Evolutionary conservation across 805 yeast genomes (phyloP), one percentile per base, ranked within the genome.

Genomic region (Saccharomycopsis fodiens): DNA sequence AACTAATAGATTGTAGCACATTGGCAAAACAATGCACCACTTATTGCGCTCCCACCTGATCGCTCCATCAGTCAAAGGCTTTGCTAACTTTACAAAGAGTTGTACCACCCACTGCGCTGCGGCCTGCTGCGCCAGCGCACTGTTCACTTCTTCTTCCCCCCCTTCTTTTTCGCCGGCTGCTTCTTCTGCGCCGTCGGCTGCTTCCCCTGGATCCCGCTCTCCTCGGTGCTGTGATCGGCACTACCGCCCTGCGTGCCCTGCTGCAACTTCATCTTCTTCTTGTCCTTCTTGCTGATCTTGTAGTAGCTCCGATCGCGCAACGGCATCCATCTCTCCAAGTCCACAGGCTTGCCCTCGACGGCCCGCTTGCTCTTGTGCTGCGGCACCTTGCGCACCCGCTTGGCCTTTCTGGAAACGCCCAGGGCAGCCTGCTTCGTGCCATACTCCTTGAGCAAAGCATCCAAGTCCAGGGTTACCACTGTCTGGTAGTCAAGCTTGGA

Each of bases 311-410:
- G 77, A 59, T 89, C 94, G 59, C 79, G 83, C 72, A 84, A 56
- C 19, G 96, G 95, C 42, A 91, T 63, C 97, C 97, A 89, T 65
- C 97, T 81, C 62, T 89, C 97, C 15, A 76, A 73, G 55, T 82
- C 83, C 2, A 75, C 67, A 19, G 50, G 49, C 48, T 58, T 62
- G n/a, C 44, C 46, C 55, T 56, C 37, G 43, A 48, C 13, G 2
- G 50, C 31, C 31, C 54, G 55, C 46, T 56, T 61, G 35, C 58
- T 60, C 13, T 56, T 49, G 52, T 54, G 60, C 42, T 56, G 60
- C 4, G 60, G 59, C 23, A 54, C 59, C 20, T 57, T 52, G 38
- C 45, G 52, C 8, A 41, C 31, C 8, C 48, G 22, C 23, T 48
- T 48, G 8, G 27, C 32, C 41, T 45, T 42, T 16, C 12, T 17